phyloP scores from a whole-genome alignment of 2,329 filamentous ascomycete species.

The Beauveria sp. region DNA sequence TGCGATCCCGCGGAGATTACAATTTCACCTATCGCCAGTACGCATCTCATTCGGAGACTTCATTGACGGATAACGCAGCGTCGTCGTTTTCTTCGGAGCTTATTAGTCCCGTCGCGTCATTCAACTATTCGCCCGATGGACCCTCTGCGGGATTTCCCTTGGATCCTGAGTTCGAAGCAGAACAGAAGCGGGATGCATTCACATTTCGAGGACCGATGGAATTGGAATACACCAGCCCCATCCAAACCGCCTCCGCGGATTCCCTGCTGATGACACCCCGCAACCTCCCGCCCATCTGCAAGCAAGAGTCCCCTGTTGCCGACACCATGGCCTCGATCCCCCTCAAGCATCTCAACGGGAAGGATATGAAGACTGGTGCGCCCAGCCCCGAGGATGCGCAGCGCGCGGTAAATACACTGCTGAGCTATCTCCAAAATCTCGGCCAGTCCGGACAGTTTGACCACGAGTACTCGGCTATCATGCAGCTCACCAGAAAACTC shows the following conservation, averaged over 20 bases:
- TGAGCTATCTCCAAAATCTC: conserved; percentile 72
- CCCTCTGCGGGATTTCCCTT: conserved; percentile 56
- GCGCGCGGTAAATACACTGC: conserved; percentile 70
- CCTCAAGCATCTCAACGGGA: not conserved
- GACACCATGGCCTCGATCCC: not conserved
- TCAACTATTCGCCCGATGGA: conserved; percentile 68
- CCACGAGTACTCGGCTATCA: conserved; percentile 67
- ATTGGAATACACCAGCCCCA: conserved; percentile 47
- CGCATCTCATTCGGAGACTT: conserved; percentile 28
- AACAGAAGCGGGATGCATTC: conserved; percentile 64
- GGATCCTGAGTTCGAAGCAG: conserved; percentile 50
- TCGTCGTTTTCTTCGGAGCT: conserved; percentile 65
- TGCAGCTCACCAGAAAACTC: conserved; percentile 80
- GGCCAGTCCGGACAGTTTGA: conserved; percentile 60
- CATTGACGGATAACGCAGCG: conserved; percentile 24
- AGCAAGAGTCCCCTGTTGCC: not conserved
- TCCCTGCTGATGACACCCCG: conserved; percentile 43
- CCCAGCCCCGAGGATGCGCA: conserved; percentile 82
- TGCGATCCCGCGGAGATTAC: conserved; percentile 32
- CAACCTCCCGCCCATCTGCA: conserved; percentile 27
- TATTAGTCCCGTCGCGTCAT: conserved; percentile 66
- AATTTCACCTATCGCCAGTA: conserved; percentile 26
- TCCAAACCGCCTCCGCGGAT: conserved; percentile 18
- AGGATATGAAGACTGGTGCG: conserved; percentile 20
- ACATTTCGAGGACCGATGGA: conserved; percentile 64